Percentiles rank a stretch among this genome's conserved stretches.
Evolutionary conservation across 1,284 basidiomycete genomes (phyloP).

Genomic region (Gomphus sp.): DNA sequence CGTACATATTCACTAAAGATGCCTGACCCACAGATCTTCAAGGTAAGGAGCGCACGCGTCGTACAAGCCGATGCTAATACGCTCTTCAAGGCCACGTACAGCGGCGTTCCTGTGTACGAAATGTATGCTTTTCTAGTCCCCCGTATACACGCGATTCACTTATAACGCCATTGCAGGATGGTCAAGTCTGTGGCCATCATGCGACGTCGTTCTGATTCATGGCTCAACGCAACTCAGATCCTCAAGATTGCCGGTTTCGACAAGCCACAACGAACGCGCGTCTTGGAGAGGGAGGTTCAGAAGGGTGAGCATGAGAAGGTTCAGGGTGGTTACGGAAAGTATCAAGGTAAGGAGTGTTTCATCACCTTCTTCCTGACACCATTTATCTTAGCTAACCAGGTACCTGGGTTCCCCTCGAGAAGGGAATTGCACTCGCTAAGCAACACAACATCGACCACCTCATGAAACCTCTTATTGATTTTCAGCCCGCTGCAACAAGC

Average conservation of each 20-base stretch:
- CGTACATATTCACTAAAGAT: not conserved
- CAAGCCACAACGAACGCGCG: slow-evolving; percentile 96
- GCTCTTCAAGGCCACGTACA: slow-evolving; percentile 65
- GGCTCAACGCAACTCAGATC: slow-evolving; percentile 99
- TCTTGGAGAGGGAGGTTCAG: slow-evolving; percentile 96
- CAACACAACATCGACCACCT: slow-evolving; percentile 90
- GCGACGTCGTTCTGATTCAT: slow-evolving; percentile 91
- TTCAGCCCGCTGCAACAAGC: slow-evolving; percentile 84
- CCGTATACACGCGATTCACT: slow-evolving; percentile 18
- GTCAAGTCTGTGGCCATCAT: slow-evolving; percentile 96
- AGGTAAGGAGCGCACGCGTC: not conserved
- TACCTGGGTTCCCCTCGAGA: slow-evolving; percentile 97
- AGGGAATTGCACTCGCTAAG: slow-evolving; percentile 79
- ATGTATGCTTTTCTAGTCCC: slow-evolving; percentile 49
- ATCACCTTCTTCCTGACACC: not conserved
- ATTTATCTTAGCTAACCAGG: slow-evolving; percentile 38
- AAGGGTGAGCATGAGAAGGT: slow-evolving; percentile 99
- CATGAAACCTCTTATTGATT: slow-evolving; percentile 94
- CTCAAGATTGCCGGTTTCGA: slow-evolving; percentile 99
- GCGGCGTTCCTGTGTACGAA: slow-evolving; percentile 81
- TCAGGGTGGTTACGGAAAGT: slow-evolving; percentile 99
- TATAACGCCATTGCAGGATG: slow-evolving; percentile 53
- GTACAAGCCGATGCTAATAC: slow-evolving; percentile 1
- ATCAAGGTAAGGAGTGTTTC: slow-evolving; percentile 69
- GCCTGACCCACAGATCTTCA: slow-evolving; percentile 8